Evolutionary conservation across 192 early-diverging fungal genomes (phyloP).

Genomic region (Rhizophagus clarus): DNA sequence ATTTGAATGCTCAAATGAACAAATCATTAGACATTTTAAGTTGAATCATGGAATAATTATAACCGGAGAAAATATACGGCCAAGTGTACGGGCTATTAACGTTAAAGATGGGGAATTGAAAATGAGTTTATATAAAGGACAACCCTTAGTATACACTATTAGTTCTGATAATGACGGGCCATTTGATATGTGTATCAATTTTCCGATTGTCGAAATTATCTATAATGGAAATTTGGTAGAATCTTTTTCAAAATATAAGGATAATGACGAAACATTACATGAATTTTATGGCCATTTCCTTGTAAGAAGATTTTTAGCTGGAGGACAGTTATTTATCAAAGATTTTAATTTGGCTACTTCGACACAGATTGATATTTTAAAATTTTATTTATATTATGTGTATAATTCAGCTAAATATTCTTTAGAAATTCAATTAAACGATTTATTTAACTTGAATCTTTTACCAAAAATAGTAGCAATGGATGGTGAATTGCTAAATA

Average conservation of each 20-base stretch:
- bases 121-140: background rate
- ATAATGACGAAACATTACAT: background rate
- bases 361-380: background rate
- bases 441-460: background rate
- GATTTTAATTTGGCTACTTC: background rate
- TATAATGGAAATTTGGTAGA: background rate
- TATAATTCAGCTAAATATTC: background rate
- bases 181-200: background rate
- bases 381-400: background rate
- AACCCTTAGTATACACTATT: background rate
- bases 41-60: background rate
- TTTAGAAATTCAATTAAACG: background rate
- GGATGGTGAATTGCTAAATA: background rate
- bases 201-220: background rate
- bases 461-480: background rate
- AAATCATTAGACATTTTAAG: background rate
- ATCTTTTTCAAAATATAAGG: background rate
- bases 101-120: background rate
- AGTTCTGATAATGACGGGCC: background rate
- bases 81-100: background rate
- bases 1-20: no score
- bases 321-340: background rate
- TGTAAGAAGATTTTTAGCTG: background rate
- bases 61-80: background rate
- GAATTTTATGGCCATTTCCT: background rate